A percentile compares a stretch with the other conserved stretches of the same genome.
Conservation (phyloP, 352 stramenopile species). For the Phytophthora meadii region DNA sequence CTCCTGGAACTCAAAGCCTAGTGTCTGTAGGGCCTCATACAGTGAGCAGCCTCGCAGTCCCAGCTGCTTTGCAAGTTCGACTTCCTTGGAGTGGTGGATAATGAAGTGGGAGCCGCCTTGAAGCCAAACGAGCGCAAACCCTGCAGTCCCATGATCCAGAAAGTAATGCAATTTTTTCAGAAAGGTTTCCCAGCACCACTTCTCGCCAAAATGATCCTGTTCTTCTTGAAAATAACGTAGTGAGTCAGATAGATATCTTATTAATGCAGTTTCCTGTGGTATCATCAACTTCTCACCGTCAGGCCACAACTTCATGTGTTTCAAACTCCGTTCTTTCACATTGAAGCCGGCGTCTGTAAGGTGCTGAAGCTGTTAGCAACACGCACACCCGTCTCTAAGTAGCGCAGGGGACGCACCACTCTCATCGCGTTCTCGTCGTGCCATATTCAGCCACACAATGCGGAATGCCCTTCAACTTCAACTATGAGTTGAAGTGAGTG, state of each 20-base stretch:
- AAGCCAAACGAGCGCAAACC: slow-evolving; percentile 26
- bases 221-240: slow-evolving; percentile 5
- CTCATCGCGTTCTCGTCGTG: no score
- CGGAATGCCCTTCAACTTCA: slow-evolving; percentile 8
- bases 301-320: slow-evolving; percentile 26
- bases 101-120: slow-evolving; percentile 27
- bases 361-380: not conserved
- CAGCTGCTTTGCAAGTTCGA: slow-evolving; percentile 18
- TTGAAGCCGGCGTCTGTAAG: slow-evolving; percentile 6
- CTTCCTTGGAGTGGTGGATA: slow-evolving; percentile 14
- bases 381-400: not conserved
- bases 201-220: not conserved
- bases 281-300: slow-evolving; percentile 8
- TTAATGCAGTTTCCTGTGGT: no score
- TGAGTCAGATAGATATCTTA: no score
- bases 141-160: slow-evolving; percentile 22
- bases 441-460: not conserved
- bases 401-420: not conserved
- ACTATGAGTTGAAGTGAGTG: slow-evolving; percentile 7
- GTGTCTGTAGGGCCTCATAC: slow-evolving; percentile 22
- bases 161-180: slow-evolving; percentile 30
- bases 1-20: slow-evolving; percentile 33
- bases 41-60: slow-evolving; percentile 31
- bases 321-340: slow-evolving; percentile 5
- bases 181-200: slow-evolving; percentile 27